Conservation (phyloP, 2,329 filamentous ascomycete genomes). For the Colletotrichum zoysiae region DNA sequence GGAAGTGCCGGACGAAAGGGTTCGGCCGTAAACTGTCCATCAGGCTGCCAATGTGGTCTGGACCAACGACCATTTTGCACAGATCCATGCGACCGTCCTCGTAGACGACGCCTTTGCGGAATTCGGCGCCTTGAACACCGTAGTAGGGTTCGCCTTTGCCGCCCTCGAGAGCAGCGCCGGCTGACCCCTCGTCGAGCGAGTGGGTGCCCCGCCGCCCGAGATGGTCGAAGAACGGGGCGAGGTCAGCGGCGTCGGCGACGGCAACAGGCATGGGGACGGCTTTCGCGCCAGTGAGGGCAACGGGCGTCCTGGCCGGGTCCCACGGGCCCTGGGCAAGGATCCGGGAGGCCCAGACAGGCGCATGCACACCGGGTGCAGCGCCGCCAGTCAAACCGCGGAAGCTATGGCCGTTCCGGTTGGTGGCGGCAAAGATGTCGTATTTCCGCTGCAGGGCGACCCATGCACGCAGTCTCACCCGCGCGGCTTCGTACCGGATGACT, state of each 20-base stretch:
- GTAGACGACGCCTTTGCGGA: slow-evolving; percentile 58
- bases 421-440: slow-evolving; percentile 51
- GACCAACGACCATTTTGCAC: slow-evolving; percentile 68
- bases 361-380: slow-evolving; percentile 49
- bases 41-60: slow-evolving; percentile 62
- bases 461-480: slow-evolving; percentile 53
- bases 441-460: slow-evolving; percentile 53
- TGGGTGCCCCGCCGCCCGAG: slow-evolving; percentile 50
- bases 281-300: slow-evolving; percentile 49
- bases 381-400: slow-evolving; percentile 48
- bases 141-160: slow-evolving; percentile 55
- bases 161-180: slow-evolving; percentile 49
- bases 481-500: slow-evolving; percentile 54
- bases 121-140: slow-evolving; percentile 52
- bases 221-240: slow-evolving; percentile 52
- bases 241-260: slow-evolving; percentile 48
- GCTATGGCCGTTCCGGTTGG: slow-evolving; percentile 49
- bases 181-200: slow-evolving; percentile 43
- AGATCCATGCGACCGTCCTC: slow-evolving; percentile 66
- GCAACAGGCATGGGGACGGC: slow-evolving; percentile 53
- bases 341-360: slow-evolving; percentile 50
- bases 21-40: slow-evolving; percentile 63
- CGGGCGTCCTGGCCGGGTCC: slow-evolving; percentile 48
- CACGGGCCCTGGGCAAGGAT: slow-evolving; percentile 52
- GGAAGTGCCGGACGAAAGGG: slow-evolving; percentile 62